phyloP scores from a whole-genome alignment of 2,329 filamentous ascomycete species.

The Monosporascus sp. region DNA sequence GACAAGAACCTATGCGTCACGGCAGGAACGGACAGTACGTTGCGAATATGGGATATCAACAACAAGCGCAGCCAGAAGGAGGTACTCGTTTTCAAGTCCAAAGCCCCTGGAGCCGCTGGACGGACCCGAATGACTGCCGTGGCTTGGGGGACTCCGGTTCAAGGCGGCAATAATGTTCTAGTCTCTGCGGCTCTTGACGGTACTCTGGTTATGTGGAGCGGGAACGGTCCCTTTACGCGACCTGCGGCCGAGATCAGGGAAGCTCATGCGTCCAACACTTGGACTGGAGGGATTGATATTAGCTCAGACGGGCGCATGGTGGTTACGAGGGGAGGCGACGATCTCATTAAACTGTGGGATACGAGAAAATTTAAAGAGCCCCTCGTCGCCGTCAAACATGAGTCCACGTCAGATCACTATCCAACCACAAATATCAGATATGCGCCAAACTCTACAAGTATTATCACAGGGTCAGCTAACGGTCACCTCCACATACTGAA shows the following conservation, averaged over 20 bases:
- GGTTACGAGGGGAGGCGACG: conserved; percentile 84
- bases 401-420: conserved; percentile 78
- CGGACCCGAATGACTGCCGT: conserved; percentile 92
- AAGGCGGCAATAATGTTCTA: conserved; percentile 74
- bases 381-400: conserved; percentile 71
- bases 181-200: conserved; percentile 84
- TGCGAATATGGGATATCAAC: conserved; percentile 96
- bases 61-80: conserved; percentile 85
- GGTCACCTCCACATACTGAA: conserved; percentile 92
- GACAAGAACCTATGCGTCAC: conserved; percentile 83
- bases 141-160: conserved; percentile 71
- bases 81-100: conserved; percentile 93
- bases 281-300: conserved; percentile 89
- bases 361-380: conserved; percentile 91
- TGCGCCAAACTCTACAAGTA: conserved; percentile 74
- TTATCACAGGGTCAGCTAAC: conserved; percentile 81
- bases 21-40: conserved; percentile 87
- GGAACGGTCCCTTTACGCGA: conserved; percentile 78
- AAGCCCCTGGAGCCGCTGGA: conserved; percentile 78
- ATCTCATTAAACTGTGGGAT: conserved; percentile 94
- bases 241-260: conserved; percentile 79
- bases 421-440: conserved; percentile 85
- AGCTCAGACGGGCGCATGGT: conserved; percentile 87
- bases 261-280: conserved; percentile 76
- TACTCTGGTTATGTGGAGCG: conserved; percentile 85